Conservation (phyloP, 1,284 basidiomycete species). For the Singerocomus rubriflavus region DNA sequence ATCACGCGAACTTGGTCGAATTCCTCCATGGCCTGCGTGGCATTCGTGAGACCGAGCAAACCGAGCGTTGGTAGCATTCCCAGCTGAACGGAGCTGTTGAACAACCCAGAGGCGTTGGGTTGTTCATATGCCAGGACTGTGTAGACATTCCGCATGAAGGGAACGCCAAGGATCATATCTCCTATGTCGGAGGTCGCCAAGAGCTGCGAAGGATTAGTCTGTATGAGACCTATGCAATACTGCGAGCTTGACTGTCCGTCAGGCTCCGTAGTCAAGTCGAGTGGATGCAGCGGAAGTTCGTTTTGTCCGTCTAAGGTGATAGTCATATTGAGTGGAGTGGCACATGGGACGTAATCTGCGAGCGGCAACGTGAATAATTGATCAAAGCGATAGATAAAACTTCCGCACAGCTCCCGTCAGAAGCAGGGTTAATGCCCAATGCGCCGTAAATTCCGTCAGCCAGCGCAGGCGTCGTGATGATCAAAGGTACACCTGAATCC, state of each 20-base stretch:
- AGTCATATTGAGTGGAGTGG: slow-evolving; percentile 64
- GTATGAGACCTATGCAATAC: slow-evolving; percentile 65
- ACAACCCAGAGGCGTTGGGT: slow-evolving; percentile 44
- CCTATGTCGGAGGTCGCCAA: slow-evolving; percentile 37
- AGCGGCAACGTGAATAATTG: not conserved
- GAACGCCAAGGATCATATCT: slow-evolving; percentile 71
- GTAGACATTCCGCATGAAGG: slow-evolving; percentile 72
- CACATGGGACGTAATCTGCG: slow-evolving; percentile 68
- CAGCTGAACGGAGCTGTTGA: slow-evolving; percentile 32
- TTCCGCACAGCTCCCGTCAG: slow-evolving; percentile 61
- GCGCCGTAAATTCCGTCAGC: slow-evolving; percentile 80
- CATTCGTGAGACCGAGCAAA: slow-evolving; percentile 57
- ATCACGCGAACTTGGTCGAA: slow-evolving; percentile 65
- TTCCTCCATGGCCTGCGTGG: slow-evolving; percentile 54
- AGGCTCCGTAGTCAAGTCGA: slow-evolving; percentile 55
- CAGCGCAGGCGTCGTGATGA: slow-evolving; percentile 55
- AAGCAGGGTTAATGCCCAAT: slow-evolving; percentile 53
- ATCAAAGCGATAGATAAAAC: not conserved
- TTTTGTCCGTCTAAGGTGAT: slow-evolving; percentile 57
- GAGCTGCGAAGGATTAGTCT: slow-evolving; percentile 46
- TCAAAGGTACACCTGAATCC: slow-evolving; percentile 65
- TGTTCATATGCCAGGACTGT: slow-evolving; percentile 64
- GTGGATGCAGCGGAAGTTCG: slow-evolving; percentile 62
- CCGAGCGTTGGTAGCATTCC: slow-evolving; percentile 50
- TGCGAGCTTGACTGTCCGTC: slow-evolving; percentile 39